Evolutionary conservation across 139 green algal genomes (phyloP).

Genomic region (Tetradesmus obliquus): DNA sequence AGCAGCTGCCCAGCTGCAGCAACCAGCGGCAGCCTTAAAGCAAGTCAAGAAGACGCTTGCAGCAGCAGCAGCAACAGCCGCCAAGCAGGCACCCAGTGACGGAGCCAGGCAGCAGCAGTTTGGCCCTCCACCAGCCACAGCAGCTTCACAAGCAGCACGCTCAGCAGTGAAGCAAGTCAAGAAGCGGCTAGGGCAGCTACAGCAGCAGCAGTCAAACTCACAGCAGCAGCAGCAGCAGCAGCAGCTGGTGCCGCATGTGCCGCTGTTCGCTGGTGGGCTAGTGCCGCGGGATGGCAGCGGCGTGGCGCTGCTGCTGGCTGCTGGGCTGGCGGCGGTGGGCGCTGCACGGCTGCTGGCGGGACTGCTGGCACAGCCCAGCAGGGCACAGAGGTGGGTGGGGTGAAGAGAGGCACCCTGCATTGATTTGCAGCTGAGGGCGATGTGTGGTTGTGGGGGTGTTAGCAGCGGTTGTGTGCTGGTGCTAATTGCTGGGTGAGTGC

Average conservation of each 20-base stretch:
- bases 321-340: background rate
- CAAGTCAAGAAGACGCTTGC: background rate
- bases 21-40: background rate
- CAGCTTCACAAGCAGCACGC: background rate
- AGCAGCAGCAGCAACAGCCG: conserved; percentile 5
- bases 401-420: no score
- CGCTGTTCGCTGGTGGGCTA: background rate
- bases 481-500: no score
- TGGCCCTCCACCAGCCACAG: background rate
- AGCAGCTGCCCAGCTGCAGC: background rate
- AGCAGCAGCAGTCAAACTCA: background rate
- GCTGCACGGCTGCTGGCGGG: background rate
- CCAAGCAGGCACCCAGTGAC: background rate
- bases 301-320: background rate
- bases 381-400: background rate
- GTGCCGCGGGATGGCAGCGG: background rate
- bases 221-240: background rate
- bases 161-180: background rate
- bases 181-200: background rate
- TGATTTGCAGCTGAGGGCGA: no score
- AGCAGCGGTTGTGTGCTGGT: no score
- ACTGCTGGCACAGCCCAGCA: background rate
- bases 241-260: background rate
- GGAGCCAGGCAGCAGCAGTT: background rate
- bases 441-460: background rate